These are phyloP conservation scores for Pisolithus orientalis DNA, from an alignment of 768 basidiomycete genomes.

Conservation along the genomic window DNA sequence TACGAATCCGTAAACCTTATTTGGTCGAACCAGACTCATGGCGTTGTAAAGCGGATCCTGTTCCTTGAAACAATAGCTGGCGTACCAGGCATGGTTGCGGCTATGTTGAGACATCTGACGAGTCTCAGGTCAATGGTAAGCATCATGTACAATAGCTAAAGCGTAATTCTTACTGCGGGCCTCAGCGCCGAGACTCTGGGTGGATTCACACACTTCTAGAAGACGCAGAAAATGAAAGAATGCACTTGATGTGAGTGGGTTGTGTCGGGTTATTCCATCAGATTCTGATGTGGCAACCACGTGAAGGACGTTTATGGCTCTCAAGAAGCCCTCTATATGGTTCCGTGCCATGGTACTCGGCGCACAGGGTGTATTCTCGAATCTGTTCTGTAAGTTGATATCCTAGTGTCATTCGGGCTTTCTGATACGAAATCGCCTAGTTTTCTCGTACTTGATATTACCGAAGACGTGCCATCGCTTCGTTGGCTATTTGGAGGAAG, in stretches of 20 bases:
- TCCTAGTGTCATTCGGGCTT: constrained; percentile 7
- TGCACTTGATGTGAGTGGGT: constrained; percentile 76
- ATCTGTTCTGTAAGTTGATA: constrained; percentile 66
- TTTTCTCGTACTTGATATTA: constrained; percentile 72
- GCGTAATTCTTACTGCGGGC: constrained; percentile 3
- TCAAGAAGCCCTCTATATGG: constrained; percentile 71
- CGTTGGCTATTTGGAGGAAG: constrained; percentile 90
- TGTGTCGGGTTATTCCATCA: constrained; percentile 1
- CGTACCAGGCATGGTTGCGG: constrained; percentile 95
- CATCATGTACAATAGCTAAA: constrained; percentile 3
- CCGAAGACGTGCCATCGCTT: constrained; percentile 82
- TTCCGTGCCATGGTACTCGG: constrained; percentile 82
- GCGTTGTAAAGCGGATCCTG: constrained; percentile 39
- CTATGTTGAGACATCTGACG: constrained; percentile 78
- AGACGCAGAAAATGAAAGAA: constrained; percentile 96
- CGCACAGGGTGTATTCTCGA: constrained; percentile 90
- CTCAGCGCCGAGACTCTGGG: constrained; percentile 46
- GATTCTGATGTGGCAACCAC: constrained; percentile 12
- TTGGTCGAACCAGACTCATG: constrained; percentile 15
- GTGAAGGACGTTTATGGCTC: constrained; percentile 88
- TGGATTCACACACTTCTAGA: constrained; percentile 94
- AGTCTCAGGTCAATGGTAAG: constrained; percentile 84
- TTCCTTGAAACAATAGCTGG: constrained; percentile 89
- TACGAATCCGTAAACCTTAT: constrained; percentile 14
- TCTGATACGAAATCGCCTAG: constrained; percentile 31